Base-by-base conservation (phyloP, 1,284 basidiomycete genomes). In the Cryptococcus neoformans region DNA sequence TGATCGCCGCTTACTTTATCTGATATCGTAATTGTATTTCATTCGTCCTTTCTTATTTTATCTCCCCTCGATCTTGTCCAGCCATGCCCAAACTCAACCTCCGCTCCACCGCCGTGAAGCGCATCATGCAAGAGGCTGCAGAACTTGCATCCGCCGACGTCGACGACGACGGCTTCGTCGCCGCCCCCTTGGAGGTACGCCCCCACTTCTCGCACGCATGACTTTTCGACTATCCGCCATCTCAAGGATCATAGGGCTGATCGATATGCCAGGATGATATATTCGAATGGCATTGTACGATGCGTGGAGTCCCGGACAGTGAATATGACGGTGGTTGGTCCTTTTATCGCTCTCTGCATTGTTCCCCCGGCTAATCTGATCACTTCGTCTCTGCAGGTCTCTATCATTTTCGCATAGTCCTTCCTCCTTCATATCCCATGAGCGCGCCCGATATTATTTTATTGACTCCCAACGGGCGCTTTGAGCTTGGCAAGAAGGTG, bases 401-500 rank as follows among this genome's bases (percentile, higher is more conserved):
- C 12, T 98, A 97, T 78, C 93, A 97, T 78, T 88, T 95, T 69
- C 86, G 93, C 54, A 91, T 98, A 70, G 76, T 92, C 17, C 80
- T 98, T 6, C 94, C 94, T 3, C 85, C 92, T 49, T 90, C 92
- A 78, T 97, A 96, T 71, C 94, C 94, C 37, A 95, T 97, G 79
- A 85, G 90, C 58, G 92, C 94, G 14, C 94, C 94, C 12, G 89
- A 92, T 51, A 85, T 98, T 68, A 88, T 95, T 84, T 84, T 97
- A 79, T 84, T 98, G 51, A 98, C 94, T 6, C 94, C 94, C 4
- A 96, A 91, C 69, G 94, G 94, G 14, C 84, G 94, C 44, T 98
- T 96, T 73, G 93, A 97, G 78, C 81, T 93, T 49, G 92, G 94
- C 73, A 93, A 92, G 61, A 96, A 96, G 87, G 92, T 91, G 70